phyloP scores from a whole-genome alignment of 1,284 basidiomycete species.

The Trichosporon sp. region DNA sequence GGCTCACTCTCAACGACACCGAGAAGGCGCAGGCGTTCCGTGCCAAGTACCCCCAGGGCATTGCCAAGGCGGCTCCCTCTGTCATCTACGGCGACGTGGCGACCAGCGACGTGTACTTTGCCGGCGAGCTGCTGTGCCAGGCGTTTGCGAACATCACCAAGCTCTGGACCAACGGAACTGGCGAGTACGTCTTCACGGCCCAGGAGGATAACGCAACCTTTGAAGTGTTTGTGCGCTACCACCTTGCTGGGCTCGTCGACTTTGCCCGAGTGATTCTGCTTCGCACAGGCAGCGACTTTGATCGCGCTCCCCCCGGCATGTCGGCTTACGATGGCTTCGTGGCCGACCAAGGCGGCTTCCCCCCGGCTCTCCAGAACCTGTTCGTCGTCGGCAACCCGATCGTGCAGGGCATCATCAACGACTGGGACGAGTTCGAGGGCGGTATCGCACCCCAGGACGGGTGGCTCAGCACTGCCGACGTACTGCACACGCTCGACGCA shows the following conservation, averaged over 20 bases:
- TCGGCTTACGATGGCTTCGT: constrained; percentile 41
- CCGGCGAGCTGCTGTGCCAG: constrained; percentile 56
- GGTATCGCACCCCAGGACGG: constrained; percentile 45
- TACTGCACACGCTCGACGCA: constrained; percentile 33
- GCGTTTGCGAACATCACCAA: constrained; percentile 59
- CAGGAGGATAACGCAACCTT: constrained; percentile 63
- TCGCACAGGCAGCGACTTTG: constrained; percentile 60
- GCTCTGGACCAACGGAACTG: constrained; percentile 53
- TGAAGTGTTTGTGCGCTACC: constrained; percentile 58
- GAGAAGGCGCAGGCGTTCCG: constrained; percentile 41
- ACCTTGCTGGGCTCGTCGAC: constrained; percentile 57
- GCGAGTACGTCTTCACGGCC: constrained; percentile 58
- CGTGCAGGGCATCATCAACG: constrained; percentile 44
- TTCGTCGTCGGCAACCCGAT: constrained; percentile 47
- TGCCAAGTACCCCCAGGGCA: constrained; percentile 51
- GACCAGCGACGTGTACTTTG: constrained; percentile 60
- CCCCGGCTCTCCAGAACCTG: constrained; percentile 47
- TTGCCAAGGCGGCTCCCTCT: constrained; percentile 53
- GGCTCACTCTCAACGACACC: constrained; percentile 57
- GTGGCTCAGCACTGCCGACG: constrained; percentile 40
- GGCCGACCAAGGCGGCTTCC: constrained; percentile 49
- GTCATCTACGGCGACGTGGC: constrained; percentile 57
- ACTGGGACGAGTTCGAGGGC: constrained; percentile 43
- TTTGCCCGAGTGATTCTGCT: constrained; percentile 60
- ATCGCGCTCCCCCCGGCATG: constrained; percentile 54